Evolutionary conservation across 2,329 filamentous ascomycete species (phyloP).

Genomic region (Endoconidiophora laricicola): DNA sequence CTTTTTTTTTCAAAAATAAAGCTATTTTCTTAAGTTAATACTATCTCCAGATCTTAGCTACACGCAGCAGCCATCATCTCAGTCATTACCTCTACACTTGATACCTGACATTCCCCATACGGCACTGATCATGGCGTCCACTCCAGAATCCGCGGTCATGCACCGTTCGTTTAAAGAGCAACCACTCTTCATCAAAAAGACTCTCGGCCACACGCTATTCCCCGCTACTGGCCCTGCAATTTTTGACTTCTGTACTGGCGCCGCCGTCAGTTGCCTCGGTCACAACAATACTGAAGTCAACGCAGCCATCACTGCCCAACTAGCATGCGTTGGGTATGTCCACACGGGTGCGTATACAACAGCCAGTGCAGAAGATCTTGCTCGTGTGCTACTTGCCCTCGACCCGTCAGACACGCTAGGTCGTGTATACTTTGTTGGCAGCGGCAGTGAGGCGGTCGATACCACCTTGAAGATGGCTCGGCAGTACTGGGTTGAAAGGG

Average conservation of each 20-base stretch:
- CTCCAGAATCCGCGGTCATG: conserved; percentile 1
- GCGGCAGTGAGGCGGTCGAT: conserved; percentile 25
- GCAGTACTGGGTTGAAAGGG: conserved; percentile 29
- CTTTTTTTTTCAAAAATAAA: conserved; percentile 7
- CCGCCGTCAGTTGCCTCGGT: conserved; percentile 48
- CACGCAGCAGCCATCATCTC: too few species aligned
- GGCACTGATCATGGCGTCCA: neutral
- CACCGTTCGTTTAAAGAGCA: neutral
- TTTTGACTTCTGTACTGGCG: conserved; percentile 52
- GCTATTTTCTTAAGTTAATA: neutral
- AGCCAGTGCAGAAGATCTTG: conserved; percentile 18
- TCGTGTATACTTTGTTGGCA: conserved; percentile 13
- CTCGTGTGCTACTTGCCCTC: conserved; percentile 16
- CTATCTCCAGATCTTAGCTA: neutral
- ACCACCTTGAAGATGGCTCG: conserved; percentile 30
- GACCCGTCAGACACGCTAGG: conserved; percentile 14
- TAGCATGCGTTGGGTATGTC: conserved; percentile 23
- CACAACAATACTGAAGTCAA: conserved; percentile 40
- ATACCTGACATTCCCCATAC: neutral
- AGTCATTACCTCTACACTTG: too few species aligned
- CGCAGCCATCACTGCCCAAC: conserved; percentile 36
- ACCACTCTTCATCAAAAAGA: neutral
- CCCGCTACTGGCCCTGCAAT: conserved; percentile 20
- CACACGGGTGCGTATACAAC: conserved; percentile 18
- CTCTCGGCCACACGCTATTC: neutral